phyloP scores from a whole-genome alignment of 306 rosid genomes.

The Sindora glabra region DNA sequence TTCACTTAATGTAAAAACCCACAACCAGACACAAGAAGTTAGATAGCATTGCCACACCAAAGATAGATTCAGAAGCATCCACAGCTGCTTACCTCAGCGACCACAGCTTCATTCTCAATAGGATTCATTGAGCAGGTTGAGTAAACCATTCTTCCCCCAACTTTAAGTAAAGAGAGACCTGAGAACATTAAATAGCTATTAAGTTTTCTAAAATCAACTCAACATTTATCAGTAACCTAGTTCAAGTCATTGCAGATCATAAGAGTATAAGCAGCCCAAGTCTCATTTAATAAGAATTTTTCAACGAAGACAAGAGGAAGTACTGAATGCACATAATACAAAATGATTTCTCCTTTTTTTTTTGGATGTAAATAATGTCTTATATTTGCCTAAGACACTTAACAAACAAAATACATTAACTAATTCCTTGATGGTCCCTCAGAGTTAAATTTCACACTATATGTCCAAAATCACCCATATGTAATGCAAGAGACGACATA shows the following conservation, averaged over 20 bases:
- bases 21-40: neutral
- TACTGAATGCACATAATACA: neutral
- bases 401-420: neutral
- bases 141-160: constrained; percentile 95
- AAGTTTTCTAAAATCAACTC: constrained; percentile 9
- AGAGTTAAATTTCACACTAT: no score
- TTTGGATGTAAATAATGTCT: neutral
- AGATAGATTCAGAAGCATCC: constrained; percentile 6
- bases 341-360: neutral
- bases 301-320: neutral
- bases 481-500: neutral
- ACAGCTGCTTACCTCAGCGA: constrained; percentile 69
- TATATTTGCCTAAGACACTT: neutral
- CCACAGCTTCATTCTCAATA: constrained; percentile 93
- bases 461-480: no score
- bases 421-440: no score
- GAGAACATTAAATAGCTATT: constrained; percentile 18
- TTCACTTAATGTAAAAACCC: neutral
- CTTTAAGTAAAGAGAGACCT: constrained; percentile 84
- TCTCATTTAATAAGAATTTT: constrained; percentile 4
- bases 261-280: no score
- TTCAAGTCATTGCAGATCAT: neutral
- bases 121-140: constrained; percentile 99
- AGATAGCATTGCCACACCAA: neutral
- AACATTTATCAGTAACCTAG: neutral